Conservation (phyloP, 768 basidiomycete species). For the Gelatoporia subvermispora region DNA sequence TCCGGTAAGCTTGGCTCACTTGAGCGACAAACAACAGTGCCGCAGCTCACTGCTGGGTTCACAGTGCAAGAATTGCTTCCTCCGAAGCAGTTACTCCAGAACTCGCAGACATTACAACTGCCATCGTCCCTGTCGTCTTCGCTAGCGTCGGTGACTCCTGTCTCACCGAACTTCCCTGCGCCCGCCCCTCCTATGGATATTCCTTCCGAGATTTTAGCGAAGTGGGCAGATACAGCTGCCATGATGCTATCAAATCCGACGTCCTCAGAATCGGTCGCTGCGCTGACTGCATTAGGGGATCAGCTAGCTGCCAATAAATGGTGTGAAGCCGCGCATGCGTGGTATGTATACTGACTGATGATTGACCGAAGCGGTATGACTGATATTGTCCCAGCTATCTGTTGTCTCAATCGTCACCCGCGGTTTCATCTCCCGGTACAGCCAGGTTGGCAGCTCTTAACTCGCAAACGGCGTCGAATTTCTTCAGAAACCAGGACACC, state of each 20-base stretch:
- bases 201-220: slow-evolving; percentile 57
- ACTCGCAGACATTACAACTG: slow-evolving; percentile 35
- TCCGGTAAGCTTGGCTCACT: slow-evolving; percentile 48
- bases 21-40: background rate
- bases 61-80: slow-evolving; percentile 74
- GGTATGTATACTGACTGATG: slow-evolving; percentile 47
- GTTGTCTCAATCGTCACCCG: slow-evolving; percentile 69
- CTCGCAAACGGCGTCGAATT: slow-evolving; percentile 31
- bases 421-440: too few species aligned
- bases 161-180: slow-evolving; percentile 56
- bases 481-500: slow-evolving; percentile 65
- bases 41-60: slow-evolving; percentile 1
- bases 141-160: slow-evolving; percentile 42
- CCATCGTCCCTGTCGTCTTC: slow-evolving; percentile 27
- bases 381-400: slow-evolving; percentile 55
- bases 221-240: slow-evolving; percentile 84
- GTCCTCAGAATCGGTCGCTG: slow-evolving; percentile 62
- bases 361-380: background rate
- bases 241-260: slow-evolving; percentile 77
- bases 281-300: slow-evolving; percentile 82
- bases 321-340: slow-evolving; percentile 84
- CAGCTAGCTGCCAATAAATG: slow-evolving; percentile 67
- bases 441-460: too few species aligned
- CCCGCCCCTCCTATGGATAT: slow-evolving; percentile 38
- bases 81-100: slow-evolving; percentile 43